Base-by-base conservation (phyloP, 768 basidiomycete genomes). In the Lactifluus rugatus region DNA sequence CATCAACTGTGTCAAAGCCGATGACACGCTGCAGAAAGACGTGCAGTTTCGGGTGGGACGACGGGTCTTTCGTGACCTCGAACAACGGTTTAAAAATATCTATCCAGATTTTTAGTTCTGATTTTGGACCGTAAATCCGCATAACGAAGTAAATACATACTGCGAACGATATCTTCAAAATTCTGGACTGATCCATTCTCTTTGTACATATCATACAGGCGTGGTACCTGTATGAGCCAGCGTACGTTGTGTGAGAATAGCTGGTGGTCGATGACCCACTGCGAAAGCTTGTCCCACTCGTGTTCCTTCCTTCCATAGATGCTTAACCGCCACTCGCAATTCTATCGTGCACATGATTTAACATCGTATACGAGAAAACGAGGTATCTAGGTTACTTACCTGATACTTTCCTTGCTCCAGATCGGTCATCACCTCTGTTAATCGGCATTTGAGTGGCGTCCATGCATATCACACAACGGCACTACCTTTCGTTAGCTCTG, bases 271-370 rank as follows among this genome's bases (percentile, higher is more conserved):
- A 96, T 83, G 57, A 99, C 84, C 96, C 96, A 99, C 75, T 86
- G 88, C 17, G 96, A 96, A 6, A 99, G 76, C 67, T 97, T 97
- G 76, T 98, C 96, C 96, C 96, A 99, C 73, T 99, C 96, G 57
- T 82, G 78, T 11, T 70, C 63, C 2, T 78, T 79, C 56, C 92
- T 82, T 2, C 94, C 96, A 64, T 98, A 99, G 61, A 99, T 89
- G 62, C 92, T 95, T 56, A 98, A 80, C 5, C 96, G 83, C 92
- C 96, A 99, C 74, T 99, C 96, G 61, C 89, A 93, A 64, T 94
- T 93, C 87, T 92, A 31, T 45, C 16, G n/a, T 8, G 23, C 9
- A 36, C 7, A 0, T 49, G 31, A 17, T 21, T 36, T 26, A 16
- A 2, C 19, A 10, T 6, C 10, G 28, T 7, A 21, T 9, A 5